These are phyloP conservation scores for Hypomontagnella monticulosa DNA, from an alignment of 495 filamentous ascomycete genomes.

Conservation along the genomic window DNA sequence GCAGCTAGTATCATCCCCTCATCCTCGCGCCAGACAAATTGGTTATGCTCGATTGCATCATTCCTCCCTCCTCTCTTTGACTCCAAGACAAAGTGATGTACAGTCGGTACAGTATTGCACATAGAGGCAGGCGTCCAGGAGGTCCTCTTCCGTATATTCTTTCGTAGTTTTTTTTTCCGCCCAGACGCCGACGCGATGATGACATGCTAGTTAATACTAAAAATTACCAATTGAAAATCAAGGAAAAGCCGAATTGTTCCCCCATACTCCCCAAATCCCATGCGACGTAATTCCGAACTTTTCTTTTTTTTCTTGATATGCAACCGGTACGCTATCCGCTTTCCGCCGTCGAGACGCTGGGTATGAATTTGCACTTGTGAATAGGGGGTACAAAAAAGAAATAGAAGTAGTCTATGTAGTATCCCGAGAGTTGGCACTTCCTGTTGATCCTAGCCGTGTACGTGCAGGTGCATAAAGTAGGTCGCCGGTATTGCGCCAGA, in stretches of 20 bases:
- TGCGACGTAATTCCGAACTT: constrained; percentile 26
- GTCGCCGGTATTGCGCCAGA: constrained; percentile 32
- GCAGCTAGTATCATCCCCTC: constrained; percentile 31
- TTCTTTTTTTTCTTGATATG: constrained; percentile 32
- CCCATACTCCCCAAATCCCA: constrained; percentile 10
- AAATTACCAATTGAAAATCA: constrained; percentile 18
- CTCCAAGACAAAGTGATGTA: constrained; percentile 31
- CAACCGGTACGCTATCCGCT: constrained; percentile 34
- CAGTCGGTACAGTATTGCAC: constrained; percentile 36
- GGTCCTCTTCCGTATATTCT: constrained; percentile 12
- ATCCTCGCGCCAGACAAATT: constrained; percentile 32
- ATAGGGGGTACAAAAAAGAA: constrained; percentile 22
- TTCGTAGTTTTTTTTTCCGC: constrained; percentile 13
- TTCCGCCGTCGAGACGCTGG: constrained; percentile 24
- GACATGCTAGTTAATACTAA: constrained; percentile 27
- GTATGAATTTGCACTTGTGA: constrained; percentile 16
- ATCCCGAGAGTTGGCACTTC: constrained; percentile 28
- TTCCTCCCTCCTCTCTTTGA: constrained; percentile 1
- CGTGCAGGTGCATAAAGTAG: constrained; percentile 40
- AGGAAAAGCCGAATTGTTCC: constrained; percentile 4
- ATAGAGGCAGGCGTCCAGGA: constrained; percentile 11
- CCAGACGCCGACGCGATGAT: constrained; percentile 29
- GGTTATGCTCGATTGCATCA: constrained; percentile 13
- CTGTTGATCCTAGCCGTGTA: constrained; percentile 35
- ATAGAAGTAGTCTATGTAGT: constrained; percentile 21